Evolutionary conservation across 495 filamentous ascomycete species (phyloP), one percentile per base, ranked within the genome.

Genomic region (Penicilliopsis zonata): DNA sequence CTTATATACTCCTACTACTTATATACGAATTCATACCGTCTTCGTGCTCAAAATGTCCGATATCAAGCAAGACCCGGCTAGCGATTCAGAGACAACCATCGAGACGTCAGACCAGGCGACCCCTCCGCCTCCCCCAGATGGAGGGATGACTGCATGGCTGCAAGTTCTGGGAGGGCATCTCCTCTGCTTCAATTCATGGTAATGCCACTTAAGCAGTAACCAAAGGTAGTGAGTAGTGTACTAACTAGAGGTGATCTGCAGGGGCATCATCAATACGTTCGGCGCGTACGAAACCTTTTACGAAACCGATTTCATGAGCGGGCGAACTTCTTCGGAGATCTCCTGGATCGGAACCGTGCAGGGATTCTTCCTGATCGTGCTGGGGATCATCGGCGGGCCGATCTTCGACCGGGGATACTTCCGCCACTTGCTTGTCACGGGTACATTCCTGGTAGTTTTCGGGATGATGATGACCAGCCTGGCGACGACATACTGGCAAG

Each of bases 311-410:
- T 35, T 49, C 9, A 48, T 69, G 5, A 15, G 34, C 1, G 36
- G 35, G 2, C 27, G 30, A 2, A 30, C 42, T 6, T 24, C 49
- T 8, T 59, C 55, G 0, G 30, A 39, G 7, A 53, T 59, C 14
- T 58, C 67, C 10, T 70, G 67, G 67, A 61, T 70, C 15, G 63
- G 63, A 13, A 52, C 61, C 1, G 35, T 65, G 5, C 56, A 68
- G 28, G 45, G 47, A 4, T 51, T 52, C 18, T 47, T 66, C 1
- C 36, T 69, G 3, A 41, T 67, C 10, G 34, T 63, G 16, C 35
- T 41, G 9, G 59, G 65, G 19, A 28, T 59, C 0, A 6, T 64
- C 10, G 37, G 57, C 2, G 65, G 66, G 4, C 59, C 65, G 0
- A 21, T 70, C 6, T 67, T 53, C 26, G 65, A 70, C 23, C 31